Evolutionary conservation across 768 basidiomycete genomes (phyloP).

Genomic region (Mycena sanguinolenta): DNA sequence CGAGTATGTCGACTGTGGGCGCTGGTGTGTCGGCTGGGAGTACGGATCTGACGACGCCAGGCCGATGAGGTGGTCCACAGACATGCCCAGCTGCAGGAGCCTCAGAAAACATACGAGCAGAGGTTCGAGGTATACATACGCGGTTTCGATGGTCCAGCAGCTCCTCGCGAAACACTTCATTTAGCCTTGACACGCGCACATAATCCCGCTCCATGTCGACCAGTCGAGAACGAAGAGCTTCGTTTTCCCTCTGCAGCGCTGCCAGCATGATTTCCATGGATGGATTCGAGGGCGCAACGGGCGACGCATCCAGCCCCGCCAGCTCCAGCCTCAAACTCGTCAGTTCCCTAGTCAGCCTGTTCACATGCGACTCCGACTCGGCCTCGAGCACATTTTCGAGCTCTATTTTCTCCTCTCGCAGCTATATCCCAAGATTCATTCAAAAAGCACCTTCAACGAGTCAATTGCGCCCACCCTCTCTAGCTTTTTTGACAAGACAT

Average conservation of each 20-base stretch:
- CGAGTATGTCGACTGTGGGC: slow-evolving; percentile 56
- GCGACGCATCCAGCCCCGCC: slow-evolving; percentile 44
- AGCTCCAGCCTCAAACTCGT: slow-evolving; percentile 69
- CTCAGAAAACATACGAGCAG: slow-evolving; percentile 8
- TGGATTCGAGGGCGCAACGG: slow-evolving; percentile 49
- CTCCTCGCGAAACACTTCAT: slow-evolving; percentile 89
- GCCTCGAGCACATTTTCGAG: slow-evolving; percentile 87
- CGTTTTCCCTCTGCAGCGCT: slow-evolving; percentile 85
- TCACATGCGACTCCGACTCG: slow-evolving; percentile 89
- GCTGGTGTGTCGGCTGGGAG: slow-evolving; percentile 78
- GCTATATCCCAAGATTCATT: slow-evolving; percentile 53
- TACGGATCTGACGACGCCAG: slow-evolving; percentile 74
- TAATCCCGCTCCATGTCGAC: slow-evolving; percentile 85
- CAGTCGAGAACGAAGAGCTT: slow-evolving; percentile 73
- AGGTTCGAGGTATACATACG: slow-evolving; percentile 60
- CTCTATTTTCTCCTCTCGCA: slow-evolving; percentile 87
- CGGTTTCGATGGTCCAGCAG: slow-evolving; percentile 81
- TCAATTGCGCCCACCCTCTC: slow-evolving; percentile 71
- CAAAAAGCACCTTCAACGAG: background rate
- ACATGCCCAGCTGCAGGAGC: slow-evolving; percentile 69
- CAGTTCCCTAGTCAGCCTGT: slow-evolving; percentile 79
- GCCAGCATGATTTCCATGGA: slow-evolving; percentile 75
- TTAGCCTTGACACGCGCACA: slow-evolving; percentile 78
- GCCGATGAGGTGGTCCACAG: slow-evolving; percentile 86
- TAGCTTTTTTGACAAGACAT: slow-evolving; percentile 84